These are phyloP conservation scores for Clonostachys byssicola DNA, from an alignment of 2,329 filamentous ascomycete species.

Conservation along the genomic window DNA sequence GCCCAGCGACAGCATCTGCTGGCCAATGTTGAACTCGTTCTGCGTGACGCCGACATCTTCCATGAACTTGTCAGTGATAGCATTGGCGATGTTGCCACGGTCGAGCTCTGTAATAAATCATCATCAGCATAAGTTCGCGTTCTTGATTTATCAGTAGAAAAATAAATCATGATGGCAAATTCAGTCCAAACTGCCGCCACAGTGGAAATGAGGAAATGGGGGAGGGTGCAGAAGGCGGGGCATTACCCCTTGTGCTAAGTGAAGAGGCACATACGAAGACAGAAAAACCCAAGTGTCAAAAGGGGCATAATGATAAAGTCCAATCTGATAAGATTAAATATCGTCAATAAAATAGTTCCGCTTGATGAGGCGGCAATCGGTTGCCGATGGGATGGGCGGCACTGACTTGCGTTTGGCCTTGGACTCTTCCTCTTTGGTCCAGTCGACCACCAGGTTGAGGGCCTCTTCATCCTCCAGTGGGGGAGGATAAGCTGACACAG, in stretches of 20 bases:
- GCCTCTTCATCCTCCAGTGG: slow-evolving; percentile 21
- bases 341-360: not conserved
- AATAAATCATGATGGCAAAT: too few species aligned
- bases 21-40: slow-evolving; percentile 41
- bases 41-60: slow-evolving; percentile 37
- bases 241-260: too few species aligned
- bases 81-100: slow-evolving; percentile 30
- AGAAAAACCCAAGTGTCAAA: slow-evolving; percentile 35
- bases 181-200: too few species aligned
- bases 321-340: slow-evolving; percentile 14
- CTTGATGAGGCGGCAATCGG: not conserved
- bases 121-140: too few species aligned
- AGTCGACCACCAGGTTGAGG: slow-evolving; percentile 20
- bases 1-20: slow-evolving; percentile 38
- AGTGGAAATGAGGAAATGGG: too few species aligned
- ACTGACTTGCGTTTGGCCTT: slow-evolving; percentile 31
- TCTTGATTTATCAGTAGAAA: too few species aligned
- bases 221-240: too few species aligned
- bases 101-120: slow-evolving; percentile 11
- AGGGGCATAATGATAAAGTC: slow-evolving; percentile 37
- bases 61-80: slow-evolving; percentile 38
- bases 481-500: slow-evolving; percentile 13
- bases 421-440: slow-evolving; percentile 25
- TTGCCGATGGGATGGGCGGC: not conserved
- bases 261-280: slow-evolving; percentile 24